Evolutionary conservation across 2,329 filamentous ascomycete genomes (phyloP).

Genomic region (Nakataea oryzae): DNA sequence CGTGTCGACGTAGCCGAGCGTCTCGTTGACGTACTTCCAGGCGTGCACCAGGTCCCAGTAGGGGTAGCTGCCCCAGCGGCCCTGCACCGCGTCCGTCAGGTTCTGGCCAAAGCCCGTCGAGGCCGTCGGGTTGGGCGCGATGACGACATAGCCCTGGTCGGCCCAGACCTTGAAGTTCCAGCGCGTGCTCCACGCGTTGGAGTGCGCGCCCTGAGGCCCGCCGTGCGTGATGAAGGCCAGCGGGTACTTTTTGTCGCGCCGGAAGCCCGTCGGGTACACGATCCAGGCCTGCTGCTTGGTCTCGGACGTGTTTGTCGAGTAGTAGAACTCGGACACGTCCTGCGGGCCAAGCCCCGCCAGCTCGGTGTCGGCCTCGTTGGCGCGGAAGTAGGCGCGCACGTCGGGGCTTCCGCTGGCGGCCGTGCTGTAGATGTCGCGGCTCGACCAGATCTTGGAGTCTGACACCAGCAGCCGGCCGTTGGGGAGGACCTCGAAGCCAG

Average conservation of each 20-base stretch:
- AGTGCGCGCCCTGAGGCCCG: conserved; percentile 41
- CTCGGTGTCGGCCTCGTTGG: conserved; percentile 21
- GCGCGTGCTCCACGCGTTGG: conserved; percentile 39
- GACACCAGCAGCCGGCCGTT: conserved; percentile 19
- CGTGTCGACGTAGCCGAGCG: conserved; percentile 39
- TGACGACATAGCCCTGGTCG: conserved; percentile 44
- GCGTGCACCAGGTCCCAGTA: conserved; percentile 44
- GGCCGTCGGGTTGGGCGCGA: conserved; percentile 43
- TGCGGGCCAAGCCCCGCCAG: conserved; percentile 19
- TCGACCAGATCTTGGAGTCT: conserved; percentile 23
- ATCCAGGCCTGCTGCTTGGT: conserved; percentile 21
- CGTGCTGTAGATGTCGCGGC: conserved; percentile 20
- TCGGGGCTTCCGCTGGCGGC: conserved; percentile 13
- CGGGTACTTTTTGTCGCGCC: conserved; percentile 34
- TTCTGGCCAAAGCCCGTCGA: conserved; percentile 42
- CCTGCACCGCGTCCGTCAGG: conserved; percentile 39
- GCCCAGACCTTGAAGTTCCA: conserved; percentile 46
- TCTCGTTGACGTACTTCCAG: conserved; percentile 39
- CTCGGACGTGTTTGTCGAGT: conserved; percentile 14
- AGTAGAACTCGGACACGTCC: conserved; percentile 23
- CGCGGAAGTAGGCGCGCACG: conserved; percentile 20
- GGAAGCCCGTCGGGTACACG: conserved; percentile 20
- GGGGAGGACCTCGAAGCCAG: conserved; percentile 17
- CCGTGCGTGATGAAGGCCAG: conserved; percentile 43
- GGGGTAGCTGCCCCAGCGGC: conserved; percentile 39